These are phyloP conservation scores for Chloromonas sp. DNA, from an alignment of 163 green algal genomes.

Conservation along the genomic window DNA sequence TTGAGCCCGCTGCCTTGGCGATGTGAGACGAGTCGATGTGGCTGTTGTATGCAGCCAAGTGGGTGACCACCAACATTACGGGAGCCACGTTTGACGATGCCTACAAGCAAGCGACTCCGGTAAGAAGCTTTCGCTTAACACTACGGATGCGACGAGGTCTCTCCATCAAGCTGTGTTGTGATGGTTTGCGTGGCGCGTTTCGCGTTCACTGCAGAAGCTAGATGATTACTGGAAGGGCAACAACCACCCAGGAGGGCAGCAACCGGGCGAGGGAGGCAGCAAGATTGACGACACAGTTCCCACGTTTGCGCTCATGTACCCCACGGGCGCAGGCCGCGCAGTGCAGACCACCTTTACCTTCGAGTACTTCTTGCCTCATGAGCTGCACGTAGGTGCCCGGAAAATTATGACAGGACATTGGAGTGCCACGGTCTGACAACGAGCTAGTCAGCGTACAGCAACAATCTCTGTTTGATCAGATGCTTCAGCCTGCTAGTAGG, in stretches of 20 bases:
- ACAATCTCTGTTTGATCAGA: too few relatives aligned
- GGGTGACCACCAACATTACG: background rate
- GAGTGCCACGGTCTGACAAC: too few relatives aligned
- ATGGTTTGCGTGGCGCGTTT: too few relatives aligned
- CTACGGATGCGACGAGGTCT: background rate
- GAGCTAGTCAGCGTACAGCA: too few relatives aligned
- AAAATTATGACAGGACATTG: too few relatives aligned
- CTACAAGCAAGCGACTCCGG: background rate
- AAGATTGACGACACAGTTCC: background rate
- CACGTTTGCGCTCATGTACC: background rate
- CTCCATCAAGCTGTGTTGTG: background rate
- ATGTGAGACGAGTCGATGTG: too few relatives aligned
- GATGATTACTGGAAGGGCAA: background rate
- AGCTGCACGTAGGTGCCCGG: background rate
- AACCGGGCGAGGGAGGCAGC: background rate
- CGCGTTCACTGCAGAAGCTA: background rate
- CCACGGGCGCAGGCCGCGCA: background rate
- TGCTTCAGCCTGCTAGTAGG: too few relatives aligned
- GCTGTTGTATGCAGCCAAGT: background rate
- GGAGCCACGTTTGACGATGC: background rate
- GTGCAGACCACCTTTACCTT: background rate
- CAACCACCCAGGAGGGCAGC: background rate
- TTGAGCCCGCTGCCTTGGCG: too few relatives aligned
- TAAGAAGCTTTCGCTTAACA: background rate
- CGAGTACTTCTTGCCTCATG: background rate